Base-by-base conservation (phyloP, 1,139 yeast genomes). In the Sugiyamaella novakii region DNA sequence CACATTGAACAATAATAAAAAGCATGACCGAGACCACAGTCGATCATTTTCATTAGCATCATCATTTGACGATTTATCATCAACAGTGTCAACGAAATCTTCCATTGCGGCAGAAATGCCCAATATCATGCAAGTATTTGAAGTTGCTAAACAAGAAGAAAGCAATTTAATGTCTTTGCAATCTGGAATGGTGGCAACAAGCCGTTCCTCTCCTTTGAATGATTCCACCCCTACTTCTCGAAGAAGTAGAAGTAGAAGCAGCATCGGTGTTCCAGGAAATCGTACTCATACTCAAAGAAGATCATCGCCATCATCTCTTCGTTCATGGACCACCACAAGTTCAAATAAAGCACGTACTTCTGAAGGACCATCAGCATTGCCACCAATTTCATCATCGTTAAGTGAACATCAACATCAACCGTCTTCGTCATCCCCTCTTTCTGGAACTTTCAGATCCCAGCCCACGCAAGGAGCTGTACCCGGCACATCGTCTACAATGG, bases 71-170 rank as follows among this genome's bases (percentile, higher is more conserved):
- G 33, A 46, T 43, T 12, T 50, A 3, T 38, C 49, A 15, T 47
- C 56, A 11, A 43, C 52, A 5, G 46, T 45, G 5, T 39, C 60
- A 12, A 48, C 56, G 2, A 51, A 46, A 27, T 54, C 63, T 1
- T 53, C 63, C 10, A 54, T 63, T 7, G 51, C 63, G 1, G 67
- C 63, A 8, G 68, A 62, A 28, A 46, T 63, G 21, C 65, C 66
- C 6, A 47, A 54, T 11, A 50, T 64, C 49, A 39, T 64, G 57
- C 59, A 55, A 17, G 67, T 66, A 5, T 64, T 64, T 47, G 64
- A 62, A 29, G 35, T 50, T 15, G 65, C 61, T 17, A 55, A 54
- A 35, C 54, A 53, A 10, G 54, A 55, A 27, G 54, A 57, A 38
- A 51, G 41, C 21, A 46, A 21, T 22, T 22, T 33, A 21, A 27